These are phyloP conservation scores for Echeveria elegans DNA, from an alignment of 164 flowering plant species.

Conservation along the genomic window DNA sequence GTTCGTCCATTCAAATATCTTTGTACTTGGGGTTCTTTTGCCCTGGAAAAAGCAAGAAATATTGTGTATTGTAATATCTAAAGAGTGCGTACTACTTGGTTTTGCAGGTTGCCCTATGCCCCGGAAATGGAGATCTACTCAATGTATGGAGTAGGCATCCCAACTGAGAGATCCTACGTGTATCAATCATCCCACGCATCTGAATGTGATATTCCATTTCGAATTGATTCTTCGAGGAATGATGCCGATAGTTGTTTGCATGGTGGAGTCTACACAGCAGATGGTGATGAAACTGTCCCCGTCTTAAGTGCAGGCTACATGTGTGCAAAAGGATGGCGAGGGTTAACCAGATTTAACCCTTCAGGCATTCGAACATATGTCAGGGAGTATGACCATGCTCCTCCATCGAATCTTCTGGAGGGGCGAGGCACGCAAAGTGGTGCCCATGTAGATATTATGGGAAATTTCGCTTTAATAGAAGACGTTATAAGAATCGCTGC, in stretches of 20 bases:
- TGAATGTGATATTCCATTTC: conserved; percentile 90
- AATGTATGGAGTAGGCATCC: conserved; percentile 92
- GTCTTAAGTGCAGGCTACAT: conserved; percentile 88
- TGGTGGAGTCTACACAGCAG: conserved; percentile 64
- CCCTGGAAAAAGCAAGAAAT: not conserved
- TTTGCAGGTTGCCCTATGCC: conserved; percentile 82
- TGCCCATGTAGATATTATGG: conserved; percentile 98
- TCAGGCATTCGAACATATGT: conserved; percentile 65
- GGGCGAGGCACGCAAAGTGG: conserved; percentile 99
- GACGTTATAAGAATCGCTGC: conserved; percentile 85
- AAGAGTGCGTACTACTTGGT: not conserved
- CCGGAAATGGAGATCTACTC: conserved; percentile 91
- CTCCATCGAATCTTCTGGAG: conserved; percentile 75
- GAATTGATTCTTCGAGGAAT: conserved; percentile 63
- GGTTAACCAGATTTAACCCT: conserved; percentile 84
- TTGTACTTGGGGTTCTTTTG: too few relatives aligned
- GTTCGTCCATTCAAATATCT: too few relatives aligned
- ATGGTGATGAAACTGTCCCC: conserved; percentile 98
- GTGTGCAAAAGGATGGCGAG: conserved; percentile 98
- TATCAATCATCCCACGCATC: conserved; percentile 48
- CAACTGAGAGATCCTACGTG: conserved; percentile 88
- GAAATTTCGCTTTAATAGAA: conserved; percentile 87
- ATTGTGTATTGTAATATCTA: not conserved
- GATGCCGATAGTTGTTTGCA: conserved; percentile 46
- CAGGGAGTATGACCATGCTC: conserved; percentile 88